Percentiles rank a stretch among this genome's conserved stretches.
phyloP scores from a whole-genome alignment of 257 asterid genomes.

The Scutellaria barbata region DNA sequence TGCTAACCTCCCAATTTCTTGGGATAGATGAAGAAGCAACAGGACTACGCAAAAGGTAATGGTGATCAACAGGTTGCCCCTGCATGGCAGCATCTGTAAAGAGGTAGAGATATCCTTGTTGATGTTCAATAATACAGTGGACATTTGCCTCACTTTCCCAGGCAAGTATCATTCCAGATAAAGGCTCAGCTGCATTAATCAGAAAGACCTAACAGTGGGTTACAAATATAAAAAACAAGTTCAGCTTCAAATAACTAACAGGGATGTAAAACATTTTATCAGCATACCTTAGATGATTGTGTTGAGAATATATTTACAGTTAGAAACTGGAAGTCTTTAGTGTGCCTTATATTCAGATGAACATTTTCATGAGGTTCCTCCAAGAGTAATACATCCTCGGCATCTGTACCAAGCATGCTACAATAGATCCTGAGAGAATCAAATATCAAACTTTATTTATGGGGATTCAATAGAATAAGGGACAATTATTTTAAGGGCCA shows the following conservation, averaged over 20 bases:
- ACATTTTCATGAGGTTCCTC: conserved; percentile 79
- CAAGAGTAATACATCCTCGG: conserved; percentile 65
- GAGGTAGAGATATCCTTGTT: conserved; percentile 87
- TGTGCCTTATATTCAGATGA: conserved; percentile 66
- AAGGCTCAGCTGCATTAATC: conserved; percentile 92
- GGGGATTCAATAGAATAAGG: conserved; percentile 29
- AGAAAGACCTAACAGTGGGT: conserved; percentile 77
- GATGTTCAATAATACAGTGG: conserved; percentile 93
- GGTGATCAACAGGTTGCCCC: conserved; percentile 70
- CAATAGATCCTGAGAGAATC: conserved; percentile 69
- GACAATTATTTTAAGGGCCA: neutral
- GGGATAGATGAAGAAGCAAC: conserved; percentile 47
- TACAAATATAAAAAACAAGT: conserved; percentile 38
- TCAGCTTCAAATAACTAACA: conserved; percentile 30
- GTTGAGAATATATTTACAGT: conserved; percentile 68
- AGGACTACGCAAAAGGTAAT: conserved; percentile 71
- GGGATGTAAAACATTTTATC: conserved; percentile 26
- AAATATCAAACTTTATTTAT: conserved; percentile 32
- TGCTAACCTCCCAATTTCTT: conserved; percentile 86
- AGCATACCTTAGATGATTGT: conserved; percentile 80
- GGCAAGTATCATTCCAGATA: conserved; percentile 73
- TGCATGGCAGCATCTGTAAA: conserved; percentile 76
- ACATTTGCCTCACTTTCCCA: conserved; percentile 81
- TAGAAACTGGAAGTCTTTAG: conserved; percentile 79
- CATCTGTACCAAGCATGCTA: conserved; percentile 72